A percentile compares a stretch with the other conserved stretches of the same genome.
Conservation (phyloP, 257 asterid species). For the Solanum raphanifolium region DNA sequence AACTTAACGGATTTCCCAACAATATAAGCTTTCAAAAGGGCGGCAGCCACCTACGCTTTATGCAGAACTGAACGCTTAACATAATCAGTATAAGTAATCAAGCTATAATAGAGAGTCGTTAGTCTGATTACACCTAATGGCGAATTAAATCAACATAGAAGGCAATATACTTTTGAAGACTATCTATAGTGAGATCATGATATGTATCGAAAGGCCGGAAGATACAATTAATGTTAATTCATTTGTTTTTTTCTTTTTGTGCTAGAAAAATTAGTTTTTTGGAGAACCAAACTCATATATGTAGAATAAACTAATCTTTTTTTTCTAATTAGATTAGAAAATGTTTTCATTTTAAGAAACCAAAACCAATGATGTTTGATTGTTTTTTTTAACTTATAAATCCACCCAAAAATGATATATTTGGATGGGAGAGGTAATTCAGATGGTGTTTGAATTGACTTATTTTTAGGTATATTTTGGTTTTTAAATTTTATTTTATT, state of each 20-base stretch:
- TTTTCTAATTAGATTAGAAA: too few relatives aligned
- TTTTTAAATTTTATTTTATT: too few relatives aligned
- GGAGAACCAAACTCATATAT: not conserved
- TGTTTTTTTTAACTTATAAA: too few relatives aligned
- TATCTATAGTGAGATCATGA: not conserved
- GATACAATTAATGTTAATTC: not conserved
- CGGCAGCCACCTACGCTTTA: fast-evolving
- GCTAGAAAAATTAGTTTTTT: not conserved
- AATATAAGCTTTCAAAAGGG: not conserved
- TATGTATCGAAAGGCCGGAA: not conserved
- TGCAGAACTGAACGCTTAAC: too few relatives aligned
- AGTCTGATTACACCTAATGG: not conserved
- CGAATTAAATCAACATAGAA: not conserved
- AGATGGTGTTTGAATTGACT: too few relatives aligned
- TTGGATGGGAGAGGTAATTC: too few relatives aligned
- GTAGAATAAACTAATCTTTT: too few relatives aligned
- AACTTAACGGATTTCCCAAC: not conserved
- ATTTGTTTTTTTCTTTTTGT: not conserved
- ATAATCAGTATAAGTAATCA: not conserved
- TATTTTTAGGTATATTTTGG: too few relatives aligned
- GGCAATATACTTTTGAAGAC: not conserved
- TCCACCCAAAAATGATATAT: too few relatives aligned
- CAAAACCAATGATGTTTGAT: too few relatives aligned
- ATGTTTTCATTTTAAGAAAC: too few relatives aligned
- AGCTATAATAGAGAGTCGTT: not conserved